These are phyloP conservation scores for Fusarium proliferatum DNA, from an alignment of 2,329 filamentous ascomycete genomes.

Conservation along the genomic window DNA sequence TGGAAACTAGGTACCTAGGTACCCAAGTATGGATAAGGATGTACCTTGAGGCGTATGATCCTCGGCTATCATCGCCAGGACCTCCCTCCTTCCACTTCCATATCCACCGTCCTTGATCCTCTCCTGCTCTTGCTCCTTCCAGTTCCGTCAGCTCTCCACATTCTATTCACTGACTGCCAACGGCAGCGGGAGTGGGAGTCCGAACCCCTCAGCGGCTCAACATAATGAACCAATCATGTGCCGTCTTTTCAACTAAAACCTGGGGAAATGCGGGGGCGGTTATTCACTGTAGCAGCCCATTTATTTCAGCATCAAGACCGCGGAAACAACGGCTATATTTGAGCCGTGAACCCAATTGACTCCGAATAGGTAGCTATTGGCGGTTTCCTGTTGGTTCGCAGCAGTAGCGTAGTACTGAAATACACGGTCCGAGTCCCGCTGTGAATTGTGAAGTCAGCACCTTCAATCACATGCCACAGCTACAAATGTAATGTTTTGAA, in stretches of 20 bases:
- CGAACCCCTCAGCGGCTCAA: conserved; percentile 32
- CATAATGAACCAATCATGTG: conserved; percentile 23
- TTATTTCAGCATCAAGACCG: background rate
- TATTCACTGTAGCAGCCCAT: background rate
- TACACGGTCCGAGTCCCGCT: background rate
- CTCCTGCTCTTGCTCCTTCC: conserved; percentile 17
- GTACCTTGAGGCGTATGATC: conserved; percentile 8
- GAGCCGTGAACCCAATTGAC: background rate
- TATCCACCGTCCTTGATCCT: background rate
- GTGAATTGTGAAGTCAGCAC: background rate
- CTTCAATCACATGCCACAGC: background rate
- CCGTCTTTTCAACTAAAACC: conserved; percentile 16
- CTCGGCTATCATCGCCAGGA: conserved; percentile 40
- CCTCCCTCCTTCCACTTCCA: background rate
- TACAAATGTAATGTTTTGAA: background rate
- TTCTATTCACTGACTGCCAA: background rate
- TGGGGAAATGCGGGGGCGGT: conserved; percentile 45
- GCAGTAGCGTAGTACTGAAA: background rate
- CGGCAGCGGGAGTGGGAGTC: conserved; percentile 15
- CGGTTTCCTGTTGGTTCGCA: background rate
- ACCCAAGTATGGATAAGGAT: background rate
- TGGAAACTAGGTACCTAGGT: background rate
- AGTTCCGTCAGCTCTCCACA: conserved; percentile 29
- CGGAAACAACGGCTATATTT: conserved; percentile 17
- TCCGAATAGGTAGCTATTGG: background rate